Evolutionary conservation across 208 protist genomes (phyloP).

Genomic region (Acanthamoeba triangularis): DNA sequence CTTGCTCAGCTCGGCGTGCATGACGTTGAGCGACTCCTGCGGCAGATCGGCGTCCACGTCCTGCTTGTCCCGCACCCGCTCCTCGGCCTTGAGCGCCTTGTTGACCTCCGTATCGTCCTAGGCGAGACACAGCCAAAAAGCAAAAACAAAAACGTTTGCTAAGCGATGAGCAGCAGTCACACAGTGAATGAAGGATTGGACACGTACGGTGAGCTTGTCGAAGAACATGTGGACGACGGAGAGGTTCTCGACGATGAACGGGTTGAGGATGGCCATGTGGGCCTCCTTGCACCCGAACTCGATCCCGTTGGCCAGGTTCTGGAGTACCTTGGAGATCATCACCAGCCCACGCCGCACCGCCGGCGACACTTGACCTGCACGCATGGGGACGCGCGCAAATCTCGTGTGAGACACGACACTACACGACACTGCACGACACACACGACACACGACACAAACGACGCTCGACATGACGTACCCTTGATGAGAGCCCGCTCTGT

Average conservation of each 20-base stretch:
- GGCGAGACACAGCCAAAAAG: not conserved
- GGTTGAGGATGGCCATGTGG: slow-evolving; percentile 85
- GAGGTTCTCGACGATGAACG: slow-evolving; percentile 82
- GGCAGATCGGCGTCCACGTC: not conserved
- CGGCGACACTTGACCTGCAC: not conserved
- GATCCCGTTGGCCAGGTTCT: slow-evolving; percentile 87
- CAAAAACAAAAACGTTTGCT: not conserved
- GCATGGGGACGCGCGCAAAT: too few relatives aligned
- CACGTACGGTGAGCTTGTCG: slow-evolving; percentile 25
- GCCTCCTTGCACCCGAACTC: slow-evolving; percentile 84
- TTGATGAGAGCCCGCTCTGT: not conserved
- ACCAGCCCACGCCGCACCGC: slow-evolving; percentile 64
- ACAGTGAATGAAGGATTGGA: too few relatives aligned
- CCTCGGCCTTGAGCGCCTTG: not conserved
- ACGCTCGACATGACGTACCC: not conserved
- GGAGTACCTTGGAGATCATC: slow-evolving; percentile 86
- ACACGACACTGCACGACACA: too few relatives aligned
- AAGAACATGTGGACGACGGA: slow-evolving; percentile 32
- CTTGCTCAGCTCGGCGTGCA: slow-evolving; percentile 24
- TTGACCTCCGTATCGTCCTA: slow-evolving; percentile 24
- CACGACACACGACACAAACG: too few relatives aligned
- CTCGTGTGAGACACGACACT: too few relatives aligned
- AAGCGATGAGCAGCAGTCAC: too few relatives aligned
- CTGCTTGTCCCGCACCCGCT: slow-evolving; percentile 13
- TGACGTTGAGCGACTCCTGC: not conserved